Evolutionary conservation across 352 stramenopile genomes (phyloP).

Genomic region (Phytophthora syringae): DNA sequence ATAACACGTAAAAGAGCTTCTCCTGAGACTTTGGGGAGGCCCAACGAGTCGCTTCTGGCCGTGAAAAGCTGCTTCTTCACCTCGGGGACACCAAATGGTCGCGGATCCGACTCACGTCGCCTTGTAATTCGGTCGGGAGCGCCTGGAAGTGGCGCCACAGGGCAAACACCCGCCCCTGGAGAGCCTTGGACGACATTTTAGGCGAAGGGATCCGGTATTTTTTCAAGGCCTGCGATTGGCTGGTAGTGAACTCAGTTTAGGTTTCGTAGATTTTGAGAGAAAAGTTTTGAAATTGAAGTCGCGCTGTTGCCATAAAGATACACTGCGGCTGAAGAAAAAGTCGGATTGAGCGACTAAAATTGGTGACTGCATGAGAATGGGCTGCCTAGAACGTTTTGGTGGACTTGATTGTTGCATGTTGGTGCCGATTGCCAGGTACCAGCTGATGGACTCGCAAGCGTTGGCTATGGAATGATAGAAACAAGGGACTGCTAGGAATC

Average conservation of each 20-base stretch:
- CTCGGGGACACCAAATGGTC: conserved; percentile 25
- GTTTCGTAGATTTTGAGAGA: too few species aligned
- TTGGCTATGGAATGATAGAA: conserved; percentile 19
- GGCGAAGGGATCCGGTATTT: too few species aligned
- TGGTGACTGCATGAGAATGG: neutral
- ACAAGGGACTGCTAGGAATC: too few species aligned
- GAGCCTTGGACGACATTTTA: conserved; percentile 33
- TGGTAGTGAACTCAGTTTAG: too few species aligned
- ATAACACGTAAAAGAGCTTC: conserved; percentile 31
- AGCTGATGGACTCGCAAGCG: neutral
- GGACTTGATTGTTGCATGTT: conserved; percentile 16
- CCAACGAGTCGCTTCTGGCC: conserved; percentile 15
- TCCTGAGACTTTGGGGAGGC: conserved; percentile 28
- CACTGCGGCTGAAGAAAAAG: conserved; percentile 8
- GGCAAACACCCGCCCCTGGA: conserved; percentile 50
- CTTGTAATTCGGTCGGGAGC: conserved; percentile 25
- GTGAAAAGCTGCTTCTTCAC: conserved; percentile 28
- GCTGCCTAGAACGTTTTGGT: neutral
- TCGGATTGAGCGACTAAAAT: conserved; percentile 18
- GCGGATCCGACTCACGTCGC: conserved; percentile 21
- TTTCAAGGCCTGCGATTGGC: neutral
- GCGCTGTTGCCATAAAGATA: too few species aligned
- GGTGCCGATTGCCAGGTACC: neutral
- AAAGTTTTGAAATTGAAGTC: too few species aligned
- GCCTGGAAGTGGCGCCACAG: conserved; percentile 43